Base-by-base conservation (phyloP, 768 basidiomycete genomes). In the Russula lepida region DNA sequence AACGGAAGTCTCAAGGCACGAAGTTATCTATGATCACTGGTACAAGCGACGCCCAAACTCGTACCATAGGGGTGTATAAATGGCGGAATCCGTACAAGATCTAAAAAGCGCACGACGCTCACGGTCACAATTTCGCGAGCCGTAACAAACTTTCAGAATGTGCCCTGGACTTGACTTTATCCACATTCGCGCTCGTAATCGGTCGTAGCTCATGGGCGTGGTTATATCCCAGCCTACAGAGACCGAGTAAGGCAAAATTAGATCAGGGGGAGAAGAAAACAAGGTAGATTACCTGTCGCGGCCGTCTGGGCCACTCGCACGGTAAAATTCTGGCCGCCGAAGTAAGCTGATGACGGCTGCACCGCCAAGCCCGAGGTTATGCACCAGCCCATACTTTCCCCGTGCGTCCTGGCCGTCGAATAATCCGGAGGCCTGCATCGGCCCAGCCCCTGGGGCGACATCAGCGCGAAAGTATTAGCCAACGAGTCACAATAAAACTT, bases 301-400 rank as follows among this genome's bases (percentile, higher is more conserved):
- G 4, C 90, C 89, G 63, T 92, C 89, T 5, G 68, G 65, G 0
- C 87, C 84, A n/a, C 82, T 83, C 6, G 79, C 71, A 57, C 80
- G 77, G 72, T 74, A 93, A 72, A 92, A 92, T 61, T 88, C 85
- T 0, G 91, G 91, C 21, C 89, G 79, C 27, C 86, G 82, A 32
- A 92, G 75, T 13, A 92, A 75, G 33, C 84, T 86, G 51, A 89
- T 83, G 28, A 91, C 88, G 3, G 82, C 88, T 15, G 89, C 88
- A 51, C 88, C 86, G 56, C 90, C 91, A 25, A 92, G 78, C 15
- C 89, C 91, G 47, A 94, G 76, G 69, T 94, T 93, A 65, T 93
- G 91, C 9, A 89, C 84, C 13, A 94, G 76, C 4, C 88, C 89
- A 64, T 80, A 89, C 72, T 90, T 91, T 2, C 89, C 87, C 32